Base-by-base conservation (phyloP, 2,329 filamentous ascomycete species). In the Venturia aucupariae region DNA sequence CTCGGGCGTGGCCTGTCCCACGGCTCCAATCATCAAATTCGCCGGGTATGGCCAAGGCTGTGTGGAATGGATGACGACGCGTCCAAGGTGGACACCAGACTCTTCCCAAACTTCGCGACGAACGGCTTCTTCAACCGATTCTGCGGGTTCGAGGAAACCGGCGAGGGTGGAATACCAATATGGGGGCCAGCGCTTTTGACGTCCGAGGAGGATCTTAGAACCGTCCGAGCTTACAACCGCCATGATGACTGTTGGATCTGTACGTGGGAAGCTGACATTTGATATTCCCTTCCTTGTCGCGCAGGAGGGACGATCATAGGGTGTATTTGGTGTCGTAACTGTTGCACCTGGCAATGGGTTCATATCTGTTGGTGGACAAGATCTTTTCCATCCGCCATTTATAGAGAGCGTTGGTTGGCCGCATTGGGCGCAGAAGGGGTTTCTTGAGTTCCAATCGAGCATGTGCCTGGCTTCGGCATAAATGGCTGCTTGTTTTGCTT, bases 231-330 rank as follows among this genome's bases (percentile, higher is more conserved):
- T 95, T 39, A 97, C 84, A 13, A 97, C 88, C 0, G 92, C 93
- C 78, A 95, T 92, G 77, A 99, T 99, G 74, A 97, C 92, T 35
- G 91, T 96, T 0, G 92, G 92, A 71, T 97, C 92, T 1, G 93
- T 97, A 61, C 92, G 86, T 2, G 93, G 93, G 80, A 97, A 97
- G 72, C 84, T 88, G 63, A 97, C 82, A 76, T 99, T 99, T 39
- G 92, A 96, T 57, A 99, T 79, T 32, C 90, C 92, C 46, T 86
- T 88, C 63, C 94, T 85, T 0, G 92, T 95, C 8, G 85, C 86
- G 76, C 94, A 99, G 22, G 88, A 82, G 1, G 82, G 82, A 10
- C 91, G 86, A 51, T 84, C 78, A 32, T 75, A 75, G 7, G 10
- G 82, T 75, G 17, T 75, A 73, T 30, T 74, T 62, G 48, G 67